Evolutionary conservation across 1,139 yeast species (phyloP).

Genomic region (Candida labiduridarum): DNA sequence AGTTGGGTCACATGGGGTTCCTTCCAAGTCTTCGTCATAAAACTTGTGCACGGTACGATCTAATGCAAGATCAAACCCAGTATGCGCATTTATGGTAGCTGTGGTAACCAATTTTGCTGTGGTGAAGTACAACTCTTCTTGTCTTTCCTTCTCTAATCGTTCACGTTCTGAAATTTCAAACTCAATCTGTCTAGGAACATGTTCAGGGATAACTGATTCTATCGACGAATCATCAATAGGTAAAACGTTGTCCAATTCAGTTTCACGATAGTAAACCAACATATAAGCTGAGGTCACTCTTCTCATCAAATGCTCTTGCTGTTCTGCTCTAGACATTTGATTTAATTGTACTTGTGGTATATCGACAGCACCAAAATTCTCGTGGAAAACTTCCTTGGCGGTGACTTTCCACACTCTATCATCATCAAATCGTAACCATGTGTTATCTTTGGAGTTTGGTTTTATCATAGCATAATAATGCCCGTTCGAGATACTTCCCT

Average conservation of each 20-base stretch:
- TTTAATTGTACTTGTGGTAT: constrained; percentile 49
- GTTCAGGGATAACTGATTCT: constrained; percentile 59
- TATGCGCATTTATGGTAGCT: constrained; percentile 55
- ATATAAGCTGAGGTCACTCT: constrained; percentile 94
- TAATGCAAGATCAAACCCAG: constrained; percentile 80
- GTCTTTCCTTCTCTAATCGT: constrained; percentile 61
- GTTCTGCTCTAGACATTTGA: constrained; percentile 57
- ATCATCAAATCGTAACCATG: constrained; percentile 94
- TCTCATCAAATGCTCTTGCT: constrained; percentile 63
- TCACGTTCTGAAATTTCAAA: constrained; percentile 61
- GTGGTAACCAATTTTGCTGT: constrained; percentile 58
- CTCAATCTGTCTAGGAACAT: constrained; percentile 67
- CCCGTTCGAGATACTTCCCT: constrained; percentile 94
- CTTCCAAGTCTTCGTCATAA: constrained; percentile 51
- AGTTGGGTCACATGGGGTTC: constrained; percentile 52
- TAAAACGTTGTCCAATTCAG: constrained; percentile 58
- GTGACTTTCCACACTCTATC: constrained; percentile 92
- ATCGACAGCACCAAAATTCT: constrained; percentile 84
- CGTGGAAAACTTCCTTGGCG: constrained; percentile 81
- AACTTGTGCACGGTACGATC: constrained; percentile 49
- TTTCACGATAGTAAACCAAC: constrained; percentile 87
- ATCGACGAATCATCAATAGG: constrained; percentile 51
- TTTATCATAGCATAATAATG: constrained; percentile 94
- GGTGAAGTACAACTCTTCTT: constrained; percentile 78
- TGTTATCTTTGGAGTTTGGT: constrained; percentile 61